These are phyloP conservation scores for Liriodendron chinense DNA, from an alignment of 164 flowering plant species.

Conservation along the genomic window DNA sequence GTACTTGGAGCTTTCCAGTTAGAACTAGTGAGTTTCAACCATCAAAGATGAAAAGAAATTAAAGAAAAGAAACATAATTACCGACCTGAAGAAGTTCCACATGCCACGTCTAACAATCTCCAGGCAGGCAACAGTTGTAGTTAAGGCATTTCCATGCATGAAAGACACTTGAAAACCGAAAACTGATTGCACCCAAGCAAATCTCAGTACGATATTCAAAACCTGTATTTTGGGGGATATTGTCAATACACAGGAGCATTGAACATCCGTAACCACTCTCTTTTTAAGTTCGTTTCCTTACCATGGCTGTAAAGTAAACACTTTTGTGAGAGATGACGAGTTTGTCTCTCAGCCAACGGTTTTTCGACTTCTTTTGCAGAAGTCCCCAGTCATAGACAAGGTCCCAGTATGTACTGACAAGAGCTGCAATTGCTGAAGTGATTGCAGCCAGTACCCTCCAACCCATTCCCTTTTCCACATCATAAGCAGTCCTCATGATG, in stretches of 20 bases:
- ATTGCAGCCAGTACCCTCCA: constrained; percentile 56
- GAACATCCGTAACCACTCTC: no score
- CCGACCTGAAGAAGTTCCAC: constrained; percentile 81
- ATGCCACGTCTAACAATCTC: constrained; percentile 81
- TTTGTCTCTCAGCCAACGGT: constrained; percentile 59
- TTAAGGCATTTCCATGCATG: constrained; percentile 37
- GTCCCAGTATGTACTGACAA: constrained; percentile 70
- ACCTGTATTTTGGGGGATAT: constrained; percentile 28
- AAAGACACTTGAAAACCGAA: constrained; percentile 31
- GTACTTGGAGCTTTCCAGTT: no score
- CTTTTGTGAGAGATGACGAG: constrained; percentile 48
- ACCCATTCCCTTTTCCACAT: constrained; percentile 22
- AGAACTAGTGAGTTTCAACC: background rate
- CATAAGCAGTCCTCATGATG: constrained; percentile 50
- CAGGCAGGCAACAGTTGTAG: constrained; percentile 47
- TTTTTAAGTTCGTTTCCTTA: constrained; percentile 5
- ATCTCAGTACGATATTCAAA: constrained; percentile 53
- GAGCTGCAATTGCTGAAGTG: constrained; percentile 49
- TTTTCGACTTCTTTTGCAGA: constrained; percentile 50
- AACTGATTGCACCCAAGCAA: constrained; percentile 72
- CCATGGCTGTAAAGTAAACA: constrained; percentile 64
- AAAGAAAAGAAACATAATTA: background rate
- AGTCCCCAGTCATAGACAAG: constrained; percentile 77
- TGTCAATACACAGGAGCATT: no score
- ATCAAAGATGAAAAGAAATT: background rate